These are phyloP conservation scores for Phoenix roebelenii DNA, from an alignment of 176 grass and related monocot genomes.

Conservation along the genomic window DNA sequence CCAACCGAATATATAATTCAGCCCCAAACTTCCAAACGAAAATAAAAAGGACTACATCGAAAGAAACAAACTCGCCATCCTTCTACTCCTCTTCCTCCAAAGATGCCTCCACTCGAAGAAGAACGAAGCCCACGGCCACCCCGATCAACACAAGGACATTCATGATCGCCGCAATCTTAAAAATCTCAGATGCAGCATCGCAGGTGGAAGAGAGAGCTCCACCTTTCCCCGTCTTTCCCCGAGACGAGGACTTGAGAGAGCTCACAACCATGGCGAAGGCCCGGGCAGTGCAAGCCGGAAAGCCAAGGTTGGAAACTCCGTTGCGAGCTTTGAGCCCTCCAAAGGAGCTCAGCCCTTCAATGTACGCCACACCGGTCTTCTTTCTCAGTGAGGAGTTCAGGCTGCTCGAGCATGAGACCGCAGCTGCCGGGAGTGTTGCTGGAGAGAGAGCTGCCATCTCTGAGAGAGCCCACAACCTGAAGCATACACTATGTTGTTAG, in stretches of 20 bases:
- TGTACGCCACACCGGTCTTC: not conserved
- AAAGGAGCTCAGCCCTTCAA: constrained; percentile 9
- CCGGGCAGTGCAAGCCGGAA: not conserved
- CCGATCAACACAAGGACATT: constrained; percentile 16
- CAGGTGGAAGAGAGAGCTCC: constrained; percentile 17
- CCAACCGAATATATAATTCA: too few relatives aligned
- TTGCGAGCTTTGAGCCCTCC: constrained; percentile 5
- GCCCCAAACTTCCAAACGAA: too few relatives aligned
- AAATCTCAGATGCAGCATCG: constrained; percentile 13
- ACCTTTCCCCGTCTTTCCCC: not conserved
- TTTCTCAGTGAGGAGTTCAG: not conserved
- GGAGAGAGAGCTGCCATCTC: constrained; percentile 4
- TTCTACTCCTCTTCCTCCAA: constrained; percentile 8
- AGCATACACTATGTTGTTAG: too few relatives aligned
- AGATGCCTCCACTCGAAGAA: constrained; percentile 13
- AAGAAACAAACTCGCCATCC: too few relatives aligned
- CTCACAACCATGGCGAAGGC: constrained; percentile 6
- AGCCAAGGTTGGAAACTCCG: constrained; percentile 1
- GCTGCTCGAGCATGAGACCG: not conserved
- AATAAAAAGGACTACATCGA: too few relatives aligned
- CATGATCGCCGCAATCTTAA: constrained; percentile 17
- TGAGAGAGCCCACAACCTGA: not conserved
- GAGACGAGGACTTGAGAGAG: not conserved
- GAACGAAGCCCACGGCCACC: constrained; percentile 7
- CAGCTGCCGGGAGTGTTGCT: not conserved